These are phyloP conservation scores for Canariomyces notabilis DNA, from an alignment of 2,329 filamentous ascomycete species.

Conservation along the genomic window DNA sequence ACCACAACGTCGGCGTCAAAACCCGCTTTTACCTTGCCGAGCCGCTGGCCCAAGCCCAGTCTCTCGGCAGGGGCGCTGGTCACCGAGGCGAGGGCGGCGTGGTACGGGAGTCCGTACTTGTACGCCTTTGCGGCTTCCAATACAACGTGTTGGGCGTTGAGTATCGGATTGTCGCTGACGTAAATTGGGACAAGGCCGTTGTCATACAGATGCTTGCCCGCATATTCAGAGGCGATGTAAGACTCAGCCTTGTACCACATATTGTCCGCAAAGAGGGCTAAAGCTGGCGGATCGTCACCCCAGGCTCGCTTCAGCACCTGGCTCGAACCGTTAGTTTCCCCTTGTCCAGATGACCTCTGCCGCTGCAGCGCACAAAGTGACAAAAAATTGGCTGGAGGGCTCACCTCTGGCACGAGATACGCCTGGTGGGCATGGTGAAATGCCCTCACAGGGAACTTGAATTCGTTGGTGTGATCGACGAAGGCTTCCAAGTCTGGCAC, in stretches of 20 bases:
- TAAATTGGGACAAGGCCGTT: slow-evolving; percentile 61
- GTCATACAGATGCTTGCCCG: slow-evolving; percentile 61
- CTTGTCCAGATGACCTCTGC: no score
- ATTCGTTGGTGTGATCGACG: slow-evolving; percentile 65
- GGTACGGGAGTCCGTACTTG: slow-evolving; percentile 55
- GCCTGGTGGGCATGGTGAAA: slow-evolving; percentile 67
- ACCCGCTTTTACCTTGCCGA: slow-evolving; percentile 56
- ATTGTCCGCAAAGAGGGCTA: slow-evolving; percentile 62
- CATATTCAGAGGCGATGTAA: slow-evolving; percentile 58
- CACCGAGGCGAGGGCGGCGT: slow-evolving; percentile 52
- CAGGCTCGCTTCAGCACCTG: slow-evolving; percentile 51
- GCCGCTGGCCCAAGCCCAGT: slow-evolving; percentile 49
- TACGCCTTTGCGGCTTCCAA: slow-evolving; percentile 58
- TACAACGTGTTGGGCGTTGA: slow-evolving; percentile 64
- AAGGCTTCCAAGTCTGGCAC: slow-evolving; percentile 63
- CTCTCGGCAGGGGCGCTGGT: slow-evolving; percentile 54
- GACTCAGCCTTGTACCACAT: slow-evolving; percentile 68
- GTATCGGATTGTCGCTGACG: slow-evolving; percentile 63
- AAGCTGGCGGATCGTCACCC: slow-evolving; percentile 47
- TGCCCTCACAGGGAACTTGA: slow-evolving; percentile 58
- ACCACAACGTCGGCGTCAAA: slow-evolving; percentile 57
- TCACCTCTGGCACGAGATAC: slow-evolving; percentile 59
- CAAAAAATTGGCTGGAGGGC: no score
- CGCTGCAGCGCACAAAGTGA: no score
- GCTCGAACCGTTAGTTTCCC: background rate